phyloP scores from a whole-genome alignment of 352 stramenopile genomes.

The Halophytophthora polymorphica region DNA sequence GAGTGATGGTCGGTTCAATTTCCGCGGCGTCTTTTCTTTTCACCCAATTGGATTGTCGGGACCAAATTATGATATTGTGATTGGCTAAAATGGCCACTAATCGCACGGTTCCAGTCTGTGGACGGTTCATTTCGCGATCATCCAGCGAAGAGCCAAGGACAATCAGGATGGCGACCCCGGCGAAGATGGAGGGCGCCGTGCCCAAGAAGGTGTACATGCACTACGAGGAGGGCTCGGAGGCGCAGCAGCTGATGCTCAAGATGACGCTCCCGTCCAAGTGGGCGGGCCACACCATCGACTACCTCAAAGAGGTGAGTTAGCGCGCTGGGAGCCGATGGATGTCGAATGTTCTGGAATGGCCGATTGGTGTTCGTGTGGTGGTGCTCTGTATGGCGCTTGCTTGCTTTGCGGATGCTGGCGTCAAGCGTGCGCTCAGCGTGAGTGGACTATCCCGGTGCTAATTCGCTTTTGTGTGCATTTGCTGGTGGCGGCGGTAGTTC shows the following conservation, averaged over 20 bases:
- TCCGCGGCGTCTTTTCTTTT: no score
- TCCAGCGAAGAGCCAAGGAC: neutral
- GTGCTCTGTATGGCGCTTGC: neutral
- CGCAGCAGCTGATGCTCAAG: constrained; percentile 76
- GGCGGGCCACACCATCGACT: constrained; percentile 75
- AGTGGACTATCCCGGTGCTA: neutral
- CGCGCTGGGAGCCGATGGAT: neutral
- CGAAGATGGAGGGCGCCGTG: constrained; percentile 73
- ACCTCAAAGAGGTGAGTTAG: constrained; percentile 76
- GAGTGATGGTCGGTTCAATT: no score
- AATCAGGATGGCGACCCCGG: constrained; percentile 29
- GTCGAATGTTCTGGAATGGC: constrained; percentile 16
- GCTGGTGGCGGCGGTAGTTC: constrained; percentile 42
- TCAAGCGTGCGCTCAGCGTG: no score
- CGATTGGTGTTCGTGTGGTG: neutral
- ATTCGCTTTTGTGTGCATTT: neutral
- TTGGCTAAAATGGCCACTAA: constrained; percentile 4
- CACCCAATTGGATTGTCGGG: no score
- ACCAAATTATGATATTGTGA: constrained; percentile 7
- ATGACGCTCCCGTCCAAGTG: constrained; percentile 88
- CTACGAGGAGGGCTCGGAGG: constrained; percentile 71
- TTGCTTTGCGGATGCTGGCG: no score
- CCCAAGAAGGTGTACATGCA: constrained; percentile 90
- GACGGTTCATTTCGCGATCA: neutral
- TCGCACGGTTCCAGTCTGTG: no score